phyloP scores from a whole-genome alignment of 2,329 filamentous ascomycete species.

The Lachnellula cervina region DNA sequence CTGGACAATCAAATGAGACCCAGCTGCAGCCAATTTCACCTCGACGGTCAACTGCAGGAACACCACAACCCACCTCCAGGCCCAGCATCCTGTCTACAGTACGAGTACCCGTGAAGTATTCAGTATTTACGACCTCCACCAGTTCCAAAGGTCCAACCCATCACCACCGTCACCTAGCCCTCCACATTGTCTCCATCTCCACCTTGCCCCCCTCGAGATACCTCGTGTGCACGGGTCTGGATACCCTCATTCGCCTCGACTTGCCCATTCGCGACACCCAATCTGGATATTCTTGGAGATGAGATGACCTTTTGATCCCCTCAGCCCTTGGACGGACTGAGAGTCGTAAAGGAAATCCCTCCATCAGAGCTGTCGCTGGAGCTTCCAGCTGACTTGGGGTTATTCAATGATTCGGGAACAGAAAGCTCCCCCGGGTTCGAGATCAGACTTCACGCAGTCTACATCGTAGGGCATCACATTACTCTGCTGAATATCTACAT shows the following conservation, averaged over 20 bases:
- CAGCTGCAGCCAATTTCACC: too few relatives aligned
- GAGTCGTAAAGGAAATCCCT: constrained; percentile 15
- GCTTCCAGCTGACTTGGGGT: constrained; percentile 12
- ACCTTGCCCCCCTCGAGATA: background rate
- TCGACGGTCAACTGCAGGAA: too few relatives aligned
- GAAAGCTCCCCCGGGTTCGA: constrained; percentile 53
- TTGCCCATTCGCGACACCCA: background rate
- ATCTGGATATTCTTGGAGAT: constrained; percentile 20
- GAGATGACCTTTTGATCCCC: constrained; percentile 28
- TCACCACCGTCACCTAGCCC: too few relatives aligned
- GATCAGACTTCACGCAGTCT: constrained; percentile 53
- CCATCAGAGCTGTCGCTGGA: constrained; percentile 19
- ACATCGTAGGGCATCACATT: constrained; percentile 42
- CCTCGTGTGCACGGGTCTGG: background rate
- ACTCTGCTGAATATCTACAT: constrained; percentile 9
- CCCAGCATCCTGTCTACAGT: too few relatives aligned
- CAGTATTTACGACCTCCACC: too few relatives aligned
- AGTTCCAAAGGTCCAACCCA: too few relatives aligned
- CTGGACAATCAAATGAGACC: too few relatives aligned
- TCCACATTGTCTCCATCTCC: too few relatives aligned
- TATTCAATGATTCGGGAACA: constrained; percentile 48
- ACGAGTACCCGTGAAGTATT: too few relatives aligned
- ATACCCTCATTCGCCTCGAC: background rate
- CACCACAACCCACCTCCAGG: too few relatives aligned
- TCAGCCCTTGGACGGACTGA: constrained; percentile 31